phyloP scores from a whole-genome alignment of 495 filamentous ascomycete species.

The Lasiosphaeris hirsuta region DNA sequence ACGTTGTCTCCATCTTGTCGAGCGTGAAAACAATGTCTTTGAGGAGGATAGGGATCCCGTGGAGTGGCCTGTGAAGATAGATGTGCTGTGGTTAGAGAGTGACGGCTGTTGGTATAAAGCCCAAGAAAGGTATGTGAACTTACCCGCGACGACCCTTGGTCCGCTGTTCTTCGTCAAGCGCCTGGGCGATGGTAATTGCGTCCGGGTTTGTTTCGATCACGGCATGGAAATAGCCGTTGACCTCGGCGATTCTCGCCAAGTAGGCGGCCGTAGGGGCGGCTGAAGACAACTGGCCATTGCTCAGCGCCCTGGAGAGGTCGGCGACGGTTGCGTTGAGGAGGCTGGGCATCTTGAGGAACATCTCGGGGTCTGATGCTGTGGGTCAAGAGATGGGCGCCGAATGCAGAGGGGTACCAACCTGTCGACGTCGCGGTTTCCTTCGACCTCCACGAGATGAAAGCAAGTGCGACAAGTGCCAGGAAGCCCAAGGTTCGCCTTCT shows the following conservation, averaged over 20 bases:
- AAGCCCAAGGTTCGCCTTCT: too few relatives aligned
- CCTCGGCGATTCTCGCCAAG: conserved; percentile 6
- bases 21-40: background rate
- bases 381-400: too few relatives aligned
- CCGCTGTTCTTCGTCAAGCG: conserved; percentile 2
- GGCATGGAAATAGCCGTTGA: background rate
- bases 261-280: background rate
- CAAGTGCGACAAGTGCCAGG: too few relatives aligned
- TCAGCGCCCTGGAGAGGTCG: too few relatives aligned
- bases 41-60: conserved; percentile 2
- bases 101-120: background rate
- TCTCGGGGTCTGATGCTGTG: too few relatives aligned
- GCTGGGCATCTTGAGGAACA: too few relatives aligned
- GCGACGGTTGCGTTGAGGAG: too few relatives aligned
- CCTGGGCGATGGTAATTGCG: background rate
- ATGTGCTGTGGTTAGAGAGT: too few relatives aligned
- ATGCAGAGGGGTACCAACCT: too few relatives aligned
- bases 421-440: too few relatives aligned
- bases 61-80: background rate
- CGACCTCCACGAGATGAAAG: too few relatives aligned
- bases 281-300: too few relatives aligned
- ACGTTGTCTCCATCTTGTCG: background rate
- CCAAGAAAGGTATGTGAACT: background rate
- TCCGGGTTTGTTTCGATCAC: conserved; percentile 7
- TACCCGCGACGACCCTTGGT: background rate